Base-by-base conservation (phyloP, 768 basidiomycete genomes). In the Dendrothele bispora region DNA sequence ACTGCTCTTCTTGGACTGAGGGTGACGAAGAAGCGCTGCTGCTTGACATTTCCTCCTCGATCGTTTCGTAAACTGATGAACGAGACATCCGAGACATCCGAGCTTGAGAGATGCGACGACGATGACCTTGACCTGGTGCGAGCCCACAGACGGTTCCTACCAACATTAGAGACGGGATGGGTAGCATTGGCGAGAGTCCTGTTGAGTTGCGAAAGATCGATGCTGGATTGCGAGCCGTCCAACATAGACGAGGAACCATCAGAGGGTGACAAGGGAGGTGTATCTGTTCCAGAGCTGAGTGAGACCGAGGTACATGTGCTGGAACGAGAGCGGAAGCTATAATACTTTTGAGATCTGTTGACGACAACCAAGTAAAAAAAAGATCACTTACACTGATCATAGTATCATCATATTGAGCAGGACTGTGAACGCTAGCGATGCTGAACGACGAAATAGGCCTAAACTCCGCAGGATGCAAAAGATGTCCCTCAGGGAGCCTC, bases 341-440 rank as follows among this genome's bases (percentile, higher is more conserved):
- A 22, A 17, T n/a, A 35, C 17, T 22, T 3, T 41, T 45, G 22
- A 7, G 25, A 30, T 17, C 5, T 1, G 47, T 28, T 30, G n/a
- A 28, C 39, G n/a, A 67, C 83, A 61, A 61, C 85, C 86, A 70
- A 5, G 78, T 77, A 29, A 57, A 59, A 0, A 75, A 66, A 4
- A 74, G 34, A 51, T 89, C 85, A 67, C 83, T 59, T 62, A 88
- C 86, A 30, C 78, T 80, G 39, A 91, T 84, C 87, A 90, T 88
- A 0, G 90, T 91, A 54, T 91, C 88, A 49, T 89, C 86, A 22
- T 90, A 87, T 52, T 73, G 74, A 36, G 65, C 63, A 0, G 82
- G 76, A 49, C 78, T 80, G 34, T 80, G 76, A 3, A 65, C 61
- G 24, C 68, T 70, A 49, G 66, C 49, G 28, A 78, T 66, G 56